Evolutionary conservation across 805 yeast species (phyloP), one percentile per base, ranked within the genome.

Genomic region (Tetrapisispora namnaoensis): DNA sequence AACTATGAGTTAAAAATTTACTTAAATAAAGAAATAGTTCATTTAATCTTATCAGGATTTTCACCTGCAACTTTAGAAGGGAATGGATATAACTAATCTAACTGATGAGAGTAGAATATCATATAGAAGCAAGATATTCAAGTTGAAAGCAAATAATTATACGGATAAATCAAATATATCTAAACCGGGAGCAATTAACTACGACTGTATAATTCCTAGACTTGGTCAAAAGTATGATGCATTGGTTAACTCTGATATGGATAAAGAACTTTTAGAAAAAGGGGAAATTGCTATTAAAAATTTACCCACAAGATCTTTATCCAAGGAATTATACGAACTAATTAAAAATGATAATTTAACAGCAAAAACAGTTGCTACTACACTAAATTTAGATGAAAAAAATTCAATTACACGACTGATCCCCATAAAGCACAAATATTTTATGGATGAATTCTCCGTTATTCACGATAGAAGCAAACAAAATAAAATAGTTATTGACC

Each of bases 401-500:
- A 22, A 32, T 18, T 11, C 53, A 11, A 60, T 55, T 20, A 53
- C 55, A 20, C 58, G 58, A 43, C 48, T 44, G 30, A 36, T 57
- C 17, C 52, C 55, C 21, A 36, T 65, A 17, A 53, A 55, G 39
- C 51, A 60, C 44, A 51, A 67, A 37, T 65, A 58, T 43, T 56
- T 53, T 39, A 46, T 53, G 20, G 59, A 55, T 43, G 46, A 48
- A 10, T 47, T 55, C n/a, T 52, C 53, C 2, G 36, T 54, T 35
- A 57, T 64, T 4, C 53, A 54, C 22, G 67, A 63, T 50, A 49
- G 53, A 24, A 48, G 56, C 30, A 53, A 57, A 45, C 45, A 50
- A 1, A 57, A 60, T 35, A 56, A 51, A 20, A 51, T 61, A 20
- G 59, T 62, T 1, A 58, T 62, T 40, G 66, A 64, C 35, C 70